phyloP scores from a whole-genome alignment of 148 eudicot species.

The Rhododendron griersonianum region DNA sequence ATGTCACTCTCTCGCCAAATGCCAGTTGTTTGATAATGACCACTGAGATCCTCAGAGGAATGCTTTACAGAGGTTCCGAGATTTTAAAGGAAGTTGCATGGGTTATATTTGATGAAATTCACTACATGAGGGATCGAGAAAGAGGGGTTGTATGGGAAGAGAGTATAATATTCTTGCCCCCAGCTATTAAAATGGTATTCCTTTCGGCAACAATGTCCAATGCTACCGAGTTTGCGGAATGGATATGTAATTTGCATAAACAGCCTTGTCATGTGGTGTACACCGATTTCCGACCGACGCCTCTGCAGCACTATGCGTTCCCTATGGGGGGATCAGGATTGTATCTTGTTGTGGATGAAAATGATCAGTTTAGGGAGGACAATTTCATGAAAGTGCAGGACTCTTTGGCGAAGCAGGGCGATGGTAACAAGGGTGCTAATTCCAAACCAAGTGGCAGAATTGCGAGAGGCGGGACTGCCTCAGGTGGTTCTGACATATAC shows the following conservation, averaged over 20 bases:
- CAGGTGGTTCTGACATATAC: slow-evolving; percentile 90
- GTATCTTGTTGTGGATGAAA: slow-evolving; percentile 95
- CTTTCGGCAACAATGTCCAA: slow-evolving; percentile 96
- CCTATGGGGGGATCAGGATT: slow-evolving; percentile 90
- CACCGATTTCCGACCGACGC: slow-evolving; percentile 94
- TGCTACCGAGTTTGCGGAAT: slow-evolving; percentile 95
- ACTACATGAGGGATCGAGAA: slow-evolving; percentile 96
- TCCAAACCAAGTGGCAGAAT: slow-evolving; percentile 71
- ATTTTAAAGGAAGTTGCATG: slow-evolving; percentile 91
- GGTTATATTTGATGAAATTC: slow-evolving; percentile 98
- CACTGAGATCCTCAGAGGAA: slow-evolving; percentile 92
- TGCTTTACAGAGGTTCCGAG: slow-evolving; percentile 93
- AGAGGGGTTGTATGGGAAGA: slow-evolving; percentile 99
- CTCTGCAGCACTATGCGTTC: slow-evolving; percentile 92
- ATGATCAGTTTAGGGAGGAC: slow-evolving; percentile 94
- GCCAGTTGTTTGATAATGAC: slow-evolving; percentile 98
- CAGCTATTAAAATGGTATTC: slow-evolving; percentile 93
- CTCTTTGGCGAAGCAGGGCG: slow-evolving; percentile 58
- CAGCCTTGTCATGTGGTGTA: slow-evolving; percentile 99
- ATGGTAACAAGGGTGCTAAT: slow-evolving; percentile 48
- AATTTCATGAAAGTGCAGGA: slow-evolving; percentile 81
- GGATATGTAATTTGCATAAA: slow-evolving; percentile 93
- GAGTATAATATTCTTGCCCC: slow-evolving; percentile 85
- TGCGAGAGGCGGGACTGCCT: slow-evolving; percentile 64
- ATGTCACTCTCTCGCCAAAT: slow-evolving; percentile 78